Evolutionary conservation across 495 filamentous ascomycete genomes (phyloP).

Genomic region (Daldinia caldariorum): DNA sequence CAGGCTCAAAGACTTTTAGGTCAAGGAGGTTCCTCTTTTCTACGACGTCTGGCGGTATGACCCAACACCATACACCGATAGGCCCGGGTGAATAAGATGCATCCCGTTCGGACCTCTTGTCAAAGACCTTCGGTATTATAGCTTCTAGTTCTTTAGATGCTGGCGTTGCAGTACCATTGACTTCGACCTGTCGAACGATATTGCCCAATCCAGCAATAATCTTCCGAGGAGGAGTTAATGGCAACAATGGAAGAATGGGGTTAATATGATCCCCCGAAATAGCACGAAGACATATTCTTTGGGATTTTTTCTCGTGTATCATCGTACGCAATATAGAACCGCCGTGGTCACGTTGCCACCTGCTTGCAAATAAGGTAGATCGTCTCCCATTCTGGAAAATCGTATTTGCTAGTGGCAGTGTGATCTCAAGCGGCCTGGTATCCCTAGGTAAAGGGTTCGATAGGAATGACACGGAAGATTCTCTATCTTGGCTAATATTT

Average conservation of each 20-base stretch:
- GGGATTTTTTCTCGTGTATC: conserved; percentile 41
- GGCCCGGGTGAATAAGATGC: conserved; percentile 49
- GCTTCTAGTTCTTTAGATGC: conserved; percentile 81
- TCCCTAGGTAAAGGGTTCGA: conserved; percentile 37
- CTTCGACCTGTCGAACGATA: conserved; percentile 75
- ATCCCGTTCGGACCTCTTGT: conserved; percentile 43
- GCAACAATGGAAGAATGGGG: conserved; percentile 63
- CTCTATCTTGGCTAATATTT: conserved; percentile 13
- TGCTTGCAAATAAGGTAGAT: conserved; percentile 67
- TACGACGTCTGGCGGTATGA: conserved; percentile 58
- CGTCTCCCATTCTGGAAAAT: conserved; percentile 75
- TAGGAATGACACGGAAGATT: conserved; percentile 38
- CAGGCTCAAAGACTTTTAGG: conserved; percentile 30
- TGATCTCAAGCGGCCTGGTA: conserved; percentile 47
- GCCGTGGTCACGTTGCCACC: conserved; percentile 56
- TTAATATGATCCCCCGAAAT: conserved; percentile 12
- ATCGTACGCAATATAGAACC: conserved; percentile 29
- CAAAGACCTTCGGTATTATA: conserved; percentile 68
- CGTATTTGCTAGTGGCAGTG: conserved; percentile 78
- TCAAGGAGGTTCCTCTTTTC: conserved; percentile 30
- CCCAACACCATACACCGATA: conserved; percentile 80
- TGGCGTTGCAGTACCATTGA: conserved; percentile 62
- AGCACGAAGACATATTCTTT: conserved; percentile 39
- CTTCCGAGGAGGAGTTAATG: conserved; percentile 70
- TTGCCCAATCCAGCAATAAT: conserved; percentile 81